phyloP scores from a whole-genome alignment of 2,329 filamentous ascomycete species.

The Trichoderma harzianum region DNA sequence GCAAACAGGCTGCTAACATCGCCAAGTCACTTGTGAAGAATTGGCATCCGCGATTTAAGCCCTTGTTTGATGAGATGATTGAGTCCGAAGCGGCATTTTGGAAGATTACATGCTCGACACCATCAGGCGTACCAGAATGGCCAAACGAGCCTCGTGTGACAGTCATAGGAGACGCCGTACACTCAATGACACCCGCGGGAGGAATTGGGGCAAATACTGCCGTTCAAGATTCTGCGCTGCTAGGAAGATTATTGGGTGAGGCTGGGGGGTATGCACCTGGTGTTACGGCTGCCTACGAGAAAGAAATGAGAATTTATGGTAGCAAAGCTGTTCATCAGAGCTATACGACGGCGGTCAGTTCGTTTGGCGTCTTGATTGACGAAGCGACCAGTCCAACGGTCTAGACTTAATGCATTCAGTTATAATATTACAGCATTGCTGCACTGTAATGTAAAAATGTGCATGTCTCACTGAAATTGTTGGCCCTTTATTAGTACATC shows the following conservation, averaged over 20 bases:
- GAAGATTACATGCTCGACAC: slow-evolving; percentile 63
- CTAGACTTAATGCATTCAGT: not conserved
- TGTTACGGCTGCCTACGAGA: slow-evolving; percentile 56
- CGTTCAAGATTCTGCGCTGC: slow-evolving; percentile 51
- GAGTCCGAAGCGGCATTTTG: slow-evolving; percentile 59
- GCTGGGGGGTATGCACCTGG: slow-evolving; percentile 53
- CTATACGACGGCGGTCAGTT: slow-evolving; percentile 44
- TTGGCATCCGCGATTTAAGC: slow-evolving; percentile 55
- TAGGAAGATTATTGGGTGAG: slow-evolving; percentile 50
- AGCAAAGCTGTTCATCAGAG: slow-evolving; percentile 54
- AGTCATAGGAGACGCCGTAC: slow-evolving; percentile 55
- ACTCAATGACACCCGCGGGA: slow-evolving; percentile 56
- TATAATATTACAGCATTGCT: not conserved
- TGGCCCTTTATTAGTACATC: no score
- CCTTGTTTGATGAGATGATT: slow-evolving; percentile 57
- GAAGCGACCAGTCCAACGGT: slow-evolving; percentile 29
- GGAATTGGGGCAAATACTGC: slow-evolving; percentile 58
- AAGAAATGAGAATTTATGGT: slow-evolving; percentile 58
- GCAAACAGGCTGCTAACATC: slow-evolving; percentile 53
- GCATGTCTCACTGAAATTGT: no score
- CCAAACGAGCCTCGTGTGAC: slow-evolving; percentile 55
- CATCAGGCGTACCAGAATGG: slow-evolving; percentile 59
- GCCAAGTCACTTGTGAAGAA: slow-evolving; percentile 51
- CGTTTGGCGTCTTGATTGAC: slow-evolving; percentile 47
- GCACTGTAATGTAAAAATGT: not conserved